Base-by-base conservation (phyloP, 306 rosid genomes). In the Castanospermum australe region DNA sequence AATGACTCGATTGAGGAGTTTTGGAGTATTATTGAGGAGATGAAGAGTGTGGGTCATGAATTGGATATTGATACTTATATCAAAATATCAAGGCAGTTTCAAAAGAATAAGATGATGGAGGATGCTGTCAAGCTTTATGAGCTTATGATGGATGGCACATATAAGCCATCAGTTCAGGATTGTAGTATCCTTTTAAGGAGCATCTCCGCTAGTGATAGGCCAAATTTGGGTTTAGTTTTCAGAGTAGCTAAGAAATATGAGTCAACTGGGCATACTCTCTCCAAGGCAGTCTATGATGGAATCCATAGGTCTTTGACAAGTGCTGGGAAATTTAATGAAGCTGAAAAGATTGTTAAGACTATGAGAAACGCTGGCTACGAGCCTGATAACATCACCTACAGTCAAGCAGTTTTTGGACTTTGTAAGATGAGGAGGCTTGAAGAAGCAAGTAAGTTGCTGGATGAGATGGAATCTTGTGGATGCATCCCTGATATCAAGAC, bases 71-170 rank as follows among this genome's bases (percentile, higher is more conserved):
- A 95, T 82, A 90, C 91, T 67, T 93, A 93, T 10, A 36, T 86
- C 67, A 95, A 91, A 90, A 79, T 95, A 71, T 82, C 90, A 0
- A 88, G 95, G 90, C 83, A 84, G 76, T 87, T 95, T 75, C 89
- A 82, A 67, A 95, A 79, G 91, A 65, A 55, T 71, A 86, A 52
- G 86, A 81, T 91, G 96, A 63, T 89, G 67, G 93, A 85, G 79
- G 98, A 93, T 22, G 97, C 96, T 5, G 99, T 95, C 48, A 89
- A 84, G 90, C 96, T 95, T 77, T 95, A 84, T 56, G 99, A 93
- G 90, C 83, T 82, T 74, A 95, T 93, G 98, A 91, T 95, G 97
- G 96, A 93, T 85, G 84, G 99, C 63, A 82, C 94, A 8, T 91
- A 83, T 67, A 76, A 86, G 86, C 99, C 99, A 50, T 90, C 94